Percentiles rank a stretch among this genome's conserved stretches.
Conservation (phyloP, 352 stramenopile genomes). For the Pythium brachiatum region DNA sequence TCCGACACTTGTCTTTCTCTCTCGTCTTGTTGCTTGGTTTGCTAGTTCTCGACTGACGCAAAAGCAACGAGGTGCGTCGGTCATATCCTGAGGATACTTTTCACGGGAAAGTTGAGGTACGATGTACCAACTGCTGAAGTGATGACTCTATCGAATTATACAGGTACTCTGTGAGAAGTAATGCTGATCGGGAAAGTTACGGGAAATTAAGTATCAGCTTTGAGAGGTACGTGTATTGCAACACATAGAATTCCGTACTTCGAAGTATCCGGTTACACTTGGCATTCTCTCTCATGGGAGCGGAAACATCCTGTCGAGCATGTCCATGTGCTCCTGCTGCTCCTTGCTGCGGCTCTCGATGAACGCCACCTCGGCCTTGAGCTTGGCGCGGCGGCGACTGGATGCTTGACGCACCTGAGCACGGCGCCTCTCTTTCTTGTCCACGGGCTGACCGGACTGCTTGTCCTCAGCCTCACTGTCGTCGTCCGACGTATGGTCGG, state of each 20-base stretch:
- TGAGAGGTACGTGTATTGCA: too few species aligned
- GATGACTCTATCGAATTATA: too few species aligned
- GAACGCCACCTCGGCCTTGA: slow-evolving; percentile 10
- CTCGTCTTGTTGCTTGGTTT: background rate
- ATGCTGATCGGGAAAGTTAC: too few species aligned
- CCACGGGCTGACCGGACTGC: background rate
- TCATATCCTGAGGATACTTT: too few species aligned
- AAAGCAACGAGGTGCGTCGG: too few species aligned
- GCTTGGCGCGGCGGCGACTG: slow-evolving; percentile 6
- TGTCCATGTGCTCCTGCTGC: slow-evolving; percentile 5
- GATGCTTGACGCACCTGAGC: slow-evolving; percentile 11
- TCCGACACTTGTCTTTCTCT: background rate
- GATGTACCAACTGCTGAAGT: too few species aligned
- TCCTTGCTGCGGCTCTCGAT: background rate
- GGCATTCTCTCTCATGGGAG: background rate
- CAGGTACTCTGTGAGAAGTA: too few species aligned
- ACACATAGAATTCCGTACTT: too few species aligned
- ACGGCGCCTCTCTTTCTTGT: slow-evolving; percentile 13
- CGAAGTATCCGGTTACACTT: too few species aligned
- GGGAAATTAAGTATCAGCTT: too few species aligned
- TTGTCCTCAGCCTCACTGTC: background rate
- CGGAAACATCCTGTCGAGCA: background rate
- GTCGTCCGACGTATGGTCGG: slow-evolving; percentile 1
- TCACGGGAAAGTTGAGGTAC: too few species aligned
- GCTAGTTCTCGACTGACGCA: background rate